Percentiles rank a stretch among this genome's conserved stretches.
phyloP scores from a whole-genome alignment of 768 basidiomycete species.

The Clitopilus hobsonii region DNA sequence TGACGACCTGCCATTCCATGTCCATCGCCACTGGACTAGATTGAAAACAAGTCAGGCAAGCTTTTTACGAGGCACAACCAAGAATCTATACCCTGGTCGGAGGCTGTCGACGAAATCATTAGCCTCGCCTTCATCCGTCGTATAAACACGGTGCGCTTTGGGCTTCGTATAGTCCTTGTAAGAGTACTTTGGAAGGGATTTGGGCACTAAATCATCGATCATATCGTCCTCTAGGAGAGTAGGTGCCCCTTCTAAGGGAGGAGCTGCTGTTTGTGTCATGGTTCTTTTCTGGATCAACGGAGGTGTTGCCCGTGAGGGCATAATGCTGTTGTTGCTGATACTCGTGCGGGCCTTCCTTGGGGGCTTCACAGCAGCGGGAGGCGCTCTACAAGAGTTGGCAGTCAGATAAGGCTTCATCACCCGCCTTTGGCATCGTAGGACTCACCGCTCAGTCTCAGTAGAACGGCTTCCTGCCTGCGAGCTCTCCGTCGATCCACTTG shows the following conservation, averaged over 20 bases:
- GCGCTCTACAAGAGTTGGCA: no score
- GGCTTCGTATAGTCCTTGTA: conserved; percentile 23
- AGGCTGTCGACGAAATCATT: conserved; percentile 24
- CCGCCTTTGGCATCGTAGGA: no score
- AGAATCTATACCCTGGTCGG: conserved; percentile 15
- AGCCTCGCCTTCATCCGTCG: conserved; percentile 22
- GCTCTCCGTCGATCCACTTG: no score
- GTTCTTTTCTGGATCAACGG: neutral
- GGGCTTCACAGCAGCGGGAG: no score
- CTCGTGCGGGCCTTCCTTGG: neutral
- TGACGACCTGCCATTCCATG: conserved; percentile 27
- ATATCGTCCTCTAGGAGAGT: neutral
- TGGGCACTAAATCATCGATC: neutral
- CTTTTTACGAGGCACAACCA: neutral
- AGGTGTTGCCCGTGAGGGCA: neutral
- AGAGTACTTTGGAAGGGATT: conserved; percentile 20
- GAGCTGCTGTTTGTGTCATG: neutral
- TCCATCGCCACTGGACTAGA: conserved; percentile 26
- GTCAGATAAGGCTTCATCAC: no score
- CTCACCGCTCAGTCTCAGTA: neutral
- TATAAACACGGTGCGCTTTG: conserved; percentile 20
- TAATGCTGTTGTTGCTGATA: neutral
- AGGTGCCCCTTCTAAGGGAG: neutral
- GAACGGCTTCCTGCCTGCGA: no score
- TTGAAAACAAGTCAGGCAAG: neutral